phyloP scores from a whole-genome alignment of 2,329 filamentous ascomycete genomes.

The Arthrobotrys iridis region DNA sequence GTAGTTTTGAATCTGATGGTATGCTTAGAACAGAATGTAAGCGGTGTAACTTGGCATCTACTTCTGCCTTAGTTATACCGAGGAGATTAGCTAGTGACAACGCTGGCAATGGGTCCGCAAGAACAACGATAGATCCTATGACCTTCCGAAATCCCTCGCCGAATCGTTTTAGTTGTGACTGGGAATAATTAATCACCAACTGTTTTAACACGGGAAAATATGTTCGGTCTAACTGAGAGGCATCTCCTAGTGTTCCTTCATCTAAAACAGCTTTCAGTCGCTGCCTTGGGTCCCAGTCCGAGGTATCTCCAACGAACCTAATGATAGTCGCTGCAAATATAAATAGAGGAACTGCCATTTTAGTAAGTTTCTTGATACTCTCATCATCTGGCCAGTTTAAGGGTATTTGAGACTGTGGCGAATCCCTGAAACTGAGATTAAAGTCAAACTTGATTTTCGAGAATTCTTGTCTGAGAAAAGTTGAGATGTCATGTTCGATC shows the following conservation, averaged over 20 bases:
- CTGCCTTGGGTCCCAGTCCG: not conserved
- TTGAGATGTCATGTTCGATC: slow-evolving; percentile 59
- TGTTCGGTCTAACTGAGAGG: not conserved
- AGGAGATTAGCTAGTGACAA: not conserved
- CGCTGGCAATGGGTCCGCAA: not conserved
- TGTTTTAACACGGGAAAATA: slow-evolving; percentile 3
- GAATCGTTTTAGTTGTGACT: not conserved
- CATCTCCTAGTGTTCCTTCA: not conserved
- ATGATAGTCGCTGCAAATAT: slow-evolving; percentile 59
- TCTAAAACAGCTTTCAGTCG: slow-evolving; percentile 5
- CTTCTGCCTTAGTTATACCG: not conserved
- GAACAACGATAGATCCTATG: not conserved
- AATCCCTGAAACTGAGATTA: not conserved
- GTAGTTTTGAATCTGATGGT: not conserved
- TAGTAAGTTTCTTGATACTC: slow-evolving; percentile 48
- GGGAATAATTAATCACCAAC: not conserved
- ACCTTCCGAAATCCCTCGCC: not conserved
- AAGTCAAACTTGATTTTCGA: slow-evolving; percentile 31
- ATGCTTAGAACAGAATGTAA: not conserved
- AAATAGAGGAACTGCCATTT: slow-evolving; percentile 56
- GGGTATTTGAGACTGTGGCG: slow-evolving; percentile 1
- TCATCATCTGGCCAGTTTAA: slow-evolving; percentile 50
- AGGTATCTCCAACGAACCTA: slow-evolving; percentile 55
- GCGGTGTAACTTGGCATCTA: not conserved
- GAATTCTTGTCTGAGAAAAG: slow-evolving; percentile 55